Evolutionary conservation across 164 flowering plant genomes (phyloP), one percentile per base, ranked within the genome.

Genomic region (Dillenia suffruticosa): DNA sequence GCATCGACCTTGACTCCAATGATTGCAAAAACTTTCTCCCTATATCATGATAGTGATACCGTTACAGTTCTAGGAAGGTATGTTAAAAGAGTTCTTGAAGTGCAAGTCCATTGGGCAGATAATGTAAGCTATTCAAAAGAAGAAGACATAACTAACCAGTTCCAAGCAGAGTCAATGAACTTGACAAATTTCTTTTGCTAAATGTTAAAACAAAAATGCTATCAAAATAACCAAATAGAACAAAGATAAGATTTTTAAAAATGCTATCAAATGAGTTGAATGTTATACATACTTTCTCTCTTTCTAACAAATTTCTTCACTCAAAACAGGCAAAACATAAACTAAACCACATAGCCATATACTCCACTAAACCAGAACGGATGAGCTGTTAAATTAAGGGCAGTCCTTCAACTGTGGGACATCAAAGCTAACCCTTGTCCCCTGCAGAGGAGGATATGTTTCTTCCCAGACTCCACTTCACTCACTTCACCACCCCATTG

Each of bases 1-100:
- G 96, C 93, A 77, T 92, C 90, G 65, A 92, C 96, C 70, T 92
- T 92, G 19, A 92, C 90, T 45, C 96, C 96, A 50, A 92, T 79
- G 45, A 92, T 86, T 2, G 88, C 96, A 71, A 92, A 87, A 46
- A 82, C 87, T 61, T 87, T 92, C 76, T 92, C 97, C 68, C 97
- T 72, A 58, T 76, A 85, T 52, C 97, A 96, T 92, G 84, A 19
- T 19, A 19, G 22, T 19, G 22, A 19, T 19, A 19, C 22, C 22
- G 1, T 19, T 19, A 1, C 22, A 19, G 22, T 19, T 19, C 22
- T 1, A 19, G 22, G 22, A 19, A 19, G 22, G 1, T 19, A 19
- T 19, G 22, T 19, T 19, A 19, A n/a, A n/a, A 19, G 22, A 19
- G 22, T 19, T 1, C 22, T 19, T 19, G n/a, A n/a, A 51, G 5